These are phyloP conservation scores for Euphrasia arctica DNA, from an alignment of 305 asterid species.

Conservation along the genomic window DNA sequence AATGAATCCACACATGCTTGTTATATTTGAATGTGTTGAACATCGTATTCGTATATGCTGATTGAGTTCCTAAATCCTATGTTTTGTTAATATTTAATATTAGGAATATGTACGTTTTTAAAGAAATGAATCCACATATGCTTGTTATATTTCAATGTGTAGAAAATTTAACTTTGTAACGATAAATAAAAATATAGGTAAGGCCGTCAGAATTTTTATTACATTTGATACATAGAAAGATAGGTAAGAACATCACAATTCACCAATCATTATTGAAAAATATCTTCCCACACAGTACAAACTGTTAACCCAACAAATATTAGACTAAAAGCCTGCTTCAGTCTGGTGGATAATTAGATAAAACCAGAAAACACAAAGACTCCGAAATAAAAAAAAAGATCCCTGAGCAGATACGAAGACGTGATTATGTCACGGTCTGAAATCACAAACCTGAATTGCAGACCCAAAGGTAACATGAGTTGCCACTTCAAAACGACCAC, in stretches of 20 bases:
- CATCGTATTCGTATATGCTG: slow-evolving; percentile 26
- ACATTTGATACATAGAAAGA: neutral
- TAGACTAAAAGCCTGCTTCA: no score
- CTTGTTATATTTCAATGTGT: slow-evolving; percentile 84
- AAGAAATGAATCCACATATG: slow-evolving; percentile 90
- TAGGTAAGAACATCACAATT: neutral
- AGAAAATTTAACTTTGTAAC: slow-evolving; percentile 32
- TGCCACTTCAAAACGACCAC: no score
- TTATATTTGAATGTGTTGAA: slow-evolving; percentile 91
- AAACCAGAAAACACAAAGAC: neutral
- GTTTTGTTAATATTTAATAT: no score
- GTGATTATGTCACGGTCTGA: neutral
- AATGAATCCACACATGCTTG: slow-evolving; percentile 89
- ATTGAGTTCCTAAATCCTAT: no score
- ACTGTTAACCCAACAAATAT: neutral
- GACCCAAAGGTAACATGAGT: neutral
- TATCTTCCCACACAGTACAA: neutral
- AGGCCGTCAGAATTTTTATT: no score
- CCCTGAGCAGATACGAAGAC: neutral
- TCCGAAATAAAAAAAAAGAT: neutral
- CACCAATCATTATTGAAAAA: neutral
- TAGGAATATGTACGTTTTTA: slow-evolving; percentile 44
- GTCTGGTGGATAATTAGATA: neutral
- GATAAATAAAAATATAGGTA: no score
- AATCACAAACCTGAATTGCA: neutral